These are phyloP conservation scores for Melanopsichium pennsylvanicum DNA, from an alignment of 1,284 basidiomycete genomes.

Conservation along the genomic window DNA sequence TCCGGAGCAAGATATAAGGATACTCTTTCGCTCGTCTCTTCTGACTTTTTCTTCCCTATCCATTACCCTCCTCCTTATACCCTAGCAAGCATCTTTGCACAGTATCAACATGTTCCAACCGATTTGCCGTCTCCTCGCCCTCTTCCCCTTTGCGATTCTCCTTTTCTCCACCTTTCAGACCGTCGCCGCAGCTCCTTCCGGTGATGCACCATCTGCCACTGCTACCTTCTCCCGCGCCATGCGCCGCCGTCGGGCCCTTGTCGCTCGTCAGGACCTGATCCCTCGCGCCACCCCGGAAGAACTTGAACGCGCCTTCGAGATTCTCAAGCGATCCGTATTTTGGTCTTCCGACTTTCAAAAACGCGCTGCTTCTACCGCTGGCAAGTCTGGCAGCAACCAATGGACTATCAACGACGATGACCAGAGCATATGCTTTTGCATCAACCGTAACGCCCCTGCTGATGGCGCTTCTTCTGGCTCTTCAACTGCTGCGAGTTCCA, in stretches of 20 bases:
- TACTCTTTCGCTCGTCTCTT: no score
- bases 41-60: no score
- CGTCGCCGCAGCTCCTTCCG: not conserved
- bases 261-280: slow-evolving; percentile 11
- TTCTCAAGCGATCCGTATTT: slow-evolving; percentile 22
- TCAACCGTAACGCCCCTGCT: slow-evolving; percentile 13
- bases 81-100: not conserved
- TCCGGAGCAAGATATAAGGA: no score
- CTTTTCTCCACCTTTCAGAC: slow-evolving; percentile 3
- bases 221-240: slow-evolving; percentile 10
- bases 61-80: no score
- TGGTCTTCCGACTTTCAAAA: slow-evolving; percentile 13
- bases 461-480: not conserved
- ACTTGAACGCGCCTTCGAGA: slow-evolving; percentile 21
- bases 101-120: slow-evolving; percentile 12
- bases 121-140: slow-evolving; percentile 8
- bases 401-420: slow-evolving; percentile 31
- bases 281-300: slow-evolving; percentile 21
- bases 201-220: not conserved
- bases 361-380: slow-evolving; percentile 10
- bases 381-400: slow-evolving; percentile 12
- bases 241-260: slow-evolving; percentile 13
- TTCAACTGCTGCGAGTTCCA: not conserved
- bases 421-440: slow-evolving; percentile 33
- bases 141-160: slow-evolving; percentile 9